Conservation (phyloP, 169 alveolate genomes). For the Plasmodium cynomolgi region DNA sequence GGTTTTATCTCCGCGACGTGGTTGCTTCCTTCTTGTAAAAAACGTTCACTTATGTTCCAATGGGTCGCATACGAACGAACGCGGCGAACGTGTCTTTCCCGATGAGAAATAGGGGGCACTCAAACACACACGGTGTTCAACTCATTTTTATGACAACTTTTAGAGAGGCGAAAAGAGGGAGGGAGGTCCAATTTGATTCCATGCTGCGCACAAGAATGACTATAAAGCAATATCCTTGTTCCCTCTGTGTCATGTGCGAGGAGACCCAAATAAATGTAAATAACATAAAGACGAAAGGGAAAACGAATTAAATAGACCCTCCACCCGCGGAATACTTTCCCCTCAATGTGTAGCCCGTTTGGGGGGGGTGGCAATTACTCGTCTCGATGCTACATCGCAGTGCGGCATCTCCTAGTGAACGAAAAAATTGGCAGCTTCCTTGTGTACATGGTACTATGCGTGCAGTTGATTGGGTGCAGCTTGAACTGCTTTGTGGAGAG, state of each 20-base stretch:
- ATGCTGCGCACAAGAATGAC: neutral
- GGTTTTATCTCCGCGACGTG: neutral
- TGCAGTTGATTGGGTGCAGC: neutral
- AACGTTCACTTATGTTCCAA: neutral
- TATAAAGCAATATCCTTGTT: too few relatives aligned
- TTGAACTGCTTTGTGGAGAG: neutral
- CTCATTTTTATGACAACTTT: neutral
- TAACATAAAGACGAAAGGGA: neutral
- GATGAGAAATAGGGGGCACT: neutral
- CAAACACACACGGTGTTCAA: neutral
- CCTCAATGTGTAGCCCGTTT: neutral
- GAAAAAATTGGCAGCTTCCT: neutral
- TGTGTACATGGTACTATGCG: neutral
- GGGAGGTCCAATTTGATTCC: neutral
- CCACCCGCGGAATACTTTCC: neutral
- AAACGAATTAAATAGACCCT: neutral
- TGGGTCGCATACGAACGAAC: neutral
- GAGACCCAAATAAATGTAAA: neutral
- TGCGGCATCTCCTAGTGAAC: neutral
- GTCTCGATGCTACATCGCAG: neutral
- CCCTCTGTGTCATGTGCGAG: neutral
- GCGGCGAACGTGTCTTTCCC: neutral
- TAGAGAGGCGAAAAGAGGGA: neutral
- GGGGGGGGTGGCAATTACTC: neutral
- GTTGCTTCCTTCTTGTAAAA: neutral